Evolutionary conservation across 306 rosid genomes (phyloP).

Genomic region (Cyclanthera cordifolia): DNA sequence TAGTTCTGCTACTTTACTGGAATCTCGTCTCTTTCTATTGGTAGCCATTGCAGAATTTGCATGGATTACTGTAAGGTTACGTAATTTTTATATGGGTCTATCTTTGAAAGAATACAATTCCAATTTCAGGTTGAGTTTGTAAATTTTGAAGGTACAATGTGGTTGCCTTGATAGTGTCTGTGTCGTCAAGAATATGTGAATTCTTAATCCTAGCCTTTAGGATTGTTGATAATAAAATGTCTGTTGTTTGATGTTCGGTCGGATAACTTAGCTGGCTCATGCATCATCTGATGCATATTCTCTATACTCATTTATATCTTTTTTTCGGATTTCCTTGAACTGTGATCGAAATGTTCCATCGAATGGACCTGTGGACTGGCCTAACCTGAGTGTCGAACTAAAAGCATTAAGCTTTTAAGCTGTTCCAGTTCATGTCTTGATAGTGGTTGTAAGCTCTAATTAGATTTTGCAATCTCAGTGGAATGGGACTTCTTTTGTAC

Average conservation of each 20-base stretch:
- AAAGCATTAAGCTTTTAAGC: background rate
- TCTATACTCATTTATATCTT: background rate
- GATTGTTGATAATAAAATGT: background rate
- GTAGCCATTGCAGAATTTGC: background rate
- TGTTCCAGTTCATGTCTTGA: background rate
- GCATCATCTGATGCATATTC: background rate
- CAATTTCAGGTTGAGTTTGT: background rate
- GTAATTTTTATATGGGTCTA: background rate
- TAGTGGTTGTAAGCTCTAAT: background rate
- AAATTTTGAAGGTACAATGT: background rate
- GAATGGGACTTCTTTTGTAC: no score
- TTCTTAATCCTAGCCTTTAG: background rate
- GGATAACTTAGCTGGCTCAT: slow-evolving; percentile 1
- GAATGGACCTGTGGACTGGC: background rate
- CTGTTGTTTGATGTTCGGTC: background rate
- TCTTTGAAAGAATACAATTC: no score
- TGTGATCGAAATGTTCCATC: background rate
- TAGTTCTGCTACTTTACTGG: background rate
- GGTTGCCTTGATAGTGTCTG: background rate
- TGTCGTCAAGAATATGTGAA: background rate
- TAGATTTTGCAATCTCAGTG: background rate
- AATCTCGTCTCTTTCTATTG: background rate
- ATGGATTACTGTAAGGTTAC: background rate
- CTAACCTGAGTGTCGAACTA: background rate
- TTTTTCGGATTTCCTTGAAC: background rate